Percentiles rank a stretch among this genome's conserved stretches.
Evolutionary conservation across 2,329 filamentous ascomycete genomes (phyloP).

Genomic region (Akanthomyces dipterigenus): DNA sequence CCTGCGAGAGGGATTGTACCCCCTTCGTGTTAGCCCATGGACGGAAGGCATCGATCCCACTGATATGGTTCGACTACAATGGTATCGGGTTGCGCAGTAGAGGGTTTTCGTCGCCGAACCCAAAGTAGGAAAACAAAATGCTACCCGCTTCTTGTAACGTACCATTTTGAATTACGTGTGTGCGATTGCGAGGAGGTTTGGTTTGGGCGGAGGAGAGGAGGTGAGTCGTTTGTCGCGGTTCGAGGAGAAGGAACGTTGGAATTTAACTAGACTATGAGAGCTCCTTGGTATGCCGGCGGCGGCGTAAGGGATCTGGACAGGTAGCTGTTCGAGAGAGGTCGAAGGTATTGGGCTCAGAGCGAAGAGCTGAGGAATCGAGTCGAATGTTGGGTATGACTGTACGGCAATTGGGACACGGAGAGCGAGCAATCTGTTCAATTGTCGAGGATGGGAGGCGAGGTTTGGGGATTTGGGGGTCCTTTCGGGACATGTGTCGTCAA

Average conservation of each 20-base stretch:
- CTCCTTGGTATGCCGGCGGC: not conserved
- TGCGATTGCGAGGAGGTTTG: not conserved
- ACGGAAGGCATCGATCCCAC: not conserved
- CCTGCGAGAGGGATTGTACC: constrained; percentile 38
- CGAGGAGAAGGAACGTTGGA: not conserved
- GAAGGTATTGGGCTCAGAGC: not conserved
- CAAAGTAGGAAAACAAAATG: not conserved
- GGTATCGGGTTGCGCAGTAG: not conserved
- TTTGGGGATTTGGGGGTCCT: not conserved
- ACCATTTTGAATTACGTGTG: not conserved
- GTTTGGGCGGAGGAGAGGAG: not conserved
- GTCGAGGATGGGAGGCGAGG: not conserved
- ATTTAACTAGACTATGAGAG: not conserved
- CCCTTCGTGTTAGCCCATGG: not conserved
- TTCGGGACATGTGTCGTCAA: constrained; percentile 19
- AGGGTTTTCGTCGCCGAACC: no score
- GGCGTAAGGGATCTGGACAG: not conserved
- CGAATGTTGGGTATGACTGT: constrained; percentile 4
- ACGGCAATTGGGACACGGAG: not conserved
- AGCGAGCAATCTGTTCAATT: constrained; percentile 3
- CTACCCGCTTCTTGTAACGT: not conserved
- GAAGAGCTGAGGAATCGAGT: not conserved
- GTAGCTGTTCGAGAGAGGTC: not conserved
- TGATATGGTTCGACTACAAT: no score
- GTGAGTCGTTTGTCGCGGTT: not conserved